Evolutionary conservation across 371 early-diverging fungal genomes (phyloP), one percentile per base, ranked within the genome.

Genomic region (Mortierella sp.): DNA sequence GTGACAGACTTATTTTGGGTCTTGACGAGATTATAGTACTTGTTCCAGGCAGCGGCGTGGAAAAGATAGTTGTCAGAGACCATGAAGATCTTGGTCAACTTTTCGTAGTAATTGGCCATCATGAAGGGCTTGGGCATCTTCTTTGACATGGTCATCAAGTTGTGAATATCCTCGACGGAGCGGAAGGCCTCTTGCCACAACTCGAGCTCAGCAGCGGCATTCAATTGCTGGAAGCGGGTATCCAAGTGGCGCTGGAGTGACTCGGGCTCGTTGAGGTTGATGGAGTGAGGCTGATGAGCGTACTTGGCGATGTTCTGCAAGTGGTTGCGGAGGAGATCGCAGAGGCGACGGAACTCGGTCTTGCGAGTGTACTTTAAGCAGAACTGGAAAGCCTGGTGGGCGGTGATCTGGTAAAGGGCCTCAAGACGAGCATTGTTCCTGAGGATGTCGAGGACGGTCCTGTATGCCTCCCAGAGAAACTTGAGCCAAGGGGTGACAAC

Each of bases 131-230:
- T 96, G 72, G 97, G 96, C 56, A 95, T 90, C 70, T 94, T 92
- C 89, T 97, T 95, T 64, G 96, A 91, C 82, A 95, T 93, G 68
- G 93, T 89, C 73, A 99, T 86, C 71, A 99, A 86, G 80, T 92
- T 92, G 89, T 98, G 94, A 70, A 99, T 96, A 85, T 99, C 99
- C 87, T 99, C 99, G 64, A 97, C 91, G 12, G 96, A 94, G 70
- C 95, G 93, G 92, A 96, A 98, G 34, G 95, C 97, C 85, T 98
- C 99, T 86, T 98, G 98, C 98, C 98, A 99, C 72, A 98, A 88
- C 86, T 99, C 98, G 72, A 99, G 88, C 85, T 98, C 95, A 58
- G 93, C 94, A 59, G 98, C 97, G 32, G 93, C 96, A 70, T 96
- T 94, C 55, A 99, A 87, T 86, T 98, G 98, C 76, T 91, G 90